Evolutionary conservation across 768 basidiomycete genomes (phyloP), one percentile per base, ranked within the genome.

Genomic region (Suillus clintonianus): DNA sequence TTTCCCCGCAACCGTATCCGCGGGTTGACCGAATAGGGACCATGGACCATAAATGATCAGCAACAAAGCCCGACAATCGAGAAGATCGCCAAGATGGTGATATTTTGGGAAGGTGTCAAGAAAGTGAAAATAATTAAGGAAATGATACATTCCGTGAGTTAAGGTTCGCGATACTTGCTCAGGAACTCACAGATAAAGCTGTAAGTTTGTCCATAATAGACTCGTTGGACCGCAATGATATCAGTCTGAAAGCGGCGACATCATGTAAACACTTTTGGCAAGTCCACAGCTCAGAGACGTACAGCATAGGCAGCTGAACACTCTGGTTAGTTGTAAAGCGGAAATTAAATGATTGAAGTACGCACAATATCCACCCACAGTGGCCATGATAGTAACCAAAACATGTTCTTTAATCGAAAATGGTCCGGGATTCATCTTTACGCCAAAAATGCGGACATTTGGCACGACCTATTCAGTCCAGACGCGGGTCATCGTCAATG

Each of bases 341-440:
- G 2, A 2, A 14, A 48, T 3, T 43, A 8, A 13, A 36, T 0
- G 3, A 27, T 22, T 1, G 0, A 42, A 39, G 47, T 27, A 76
- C 74, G 51, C 59, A 76, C 74, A 64, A 42, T 53, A 17, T 19
- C 63, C 67, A n/a, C 76, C 79, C n/a, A 83, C 80, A 58, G 82
- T 81, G 2, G 88, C 86, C 76, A 90, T 90, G 66, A 91, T 86
- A 0, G 86, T 90, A 58, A 90, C 82, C 24, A 92, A 74, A 0
- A 89, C 86, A 66, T 85, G 85, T 63, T 85, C 91, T 77, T 93
- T 92, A 72, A 92, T 89, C 27, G 83, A 85, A 71, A 91, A 92
- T 1, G 86, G 88, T 4, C 92, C 91, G 19, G 89, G 89, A 72
- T 91, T 91, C 53, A 91, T 72, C 17, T 83, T 76, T 22, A 86